A percentile compares a stretch with the other conserved stretches of the same genome.
Conservation (phyloP, 257 asterid species). For the Solanum sejunctum region DNA sequence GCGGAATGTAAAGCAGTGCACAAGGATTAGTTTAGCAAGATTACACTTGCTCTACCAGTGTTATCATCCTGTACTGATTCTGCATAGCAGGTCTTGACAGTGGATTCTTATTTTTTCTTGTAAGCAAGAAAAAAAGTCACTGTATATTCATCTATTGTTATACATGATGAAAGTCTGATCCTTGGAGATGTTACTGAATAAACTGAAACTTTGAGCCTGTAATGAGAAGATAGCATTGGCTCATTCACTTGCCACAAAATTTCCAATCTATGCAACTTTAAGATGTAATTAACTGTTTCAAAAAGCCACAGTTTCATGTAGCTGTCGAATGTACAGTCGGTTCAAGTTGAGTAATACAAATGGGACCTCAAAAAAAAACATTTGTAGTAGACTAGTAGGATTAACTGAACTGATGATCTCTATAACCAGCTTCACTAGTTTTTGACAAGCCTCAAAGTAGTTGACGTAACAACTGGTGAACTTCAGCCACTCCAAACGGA, state of each 20-base stretch:
- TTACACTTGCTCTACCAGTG: not conserved
- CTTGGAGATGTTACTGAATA: not conserved
- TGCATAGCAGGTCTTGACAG: not conserved
- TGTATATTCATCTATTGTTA: not conserved
- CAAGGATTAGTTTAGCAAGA: not conserved
- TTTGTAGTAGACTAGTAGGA: not conserved
- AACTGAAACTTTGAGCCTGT: not conserved
- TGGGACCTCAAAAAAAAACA: not conserved
- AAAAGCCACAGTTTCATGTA: not conserved
- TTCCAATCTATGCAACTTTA: not conserved
- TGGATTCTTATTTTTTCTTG: not conserved
- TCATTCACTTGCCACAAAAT: not conserved
- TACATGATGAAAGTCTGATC: not conserved
- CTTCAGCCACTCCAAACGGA: not conserved
- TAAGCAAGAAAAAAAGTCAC: not conserved
- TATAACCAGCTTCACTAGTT: not conserved
- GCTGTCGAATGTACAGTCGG: not conserved
- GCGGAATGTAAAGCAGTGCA: not conserved
- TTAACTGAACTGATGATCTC: not conserved
- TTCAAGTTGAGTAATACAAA: not conserved
- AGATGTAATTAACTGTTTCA: not conserved
- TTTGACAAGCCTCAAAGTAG: slow-evolving; percentile 1
- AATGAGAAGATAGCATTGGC: not conserved
- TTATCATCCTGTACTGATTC: not conserved
- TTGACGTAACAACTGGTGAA: not conserved